Evolutionary conservation across 1,284 basidiomycete genomes (phyloP).

Genomic region (Austroboletus niveus): DNA sequence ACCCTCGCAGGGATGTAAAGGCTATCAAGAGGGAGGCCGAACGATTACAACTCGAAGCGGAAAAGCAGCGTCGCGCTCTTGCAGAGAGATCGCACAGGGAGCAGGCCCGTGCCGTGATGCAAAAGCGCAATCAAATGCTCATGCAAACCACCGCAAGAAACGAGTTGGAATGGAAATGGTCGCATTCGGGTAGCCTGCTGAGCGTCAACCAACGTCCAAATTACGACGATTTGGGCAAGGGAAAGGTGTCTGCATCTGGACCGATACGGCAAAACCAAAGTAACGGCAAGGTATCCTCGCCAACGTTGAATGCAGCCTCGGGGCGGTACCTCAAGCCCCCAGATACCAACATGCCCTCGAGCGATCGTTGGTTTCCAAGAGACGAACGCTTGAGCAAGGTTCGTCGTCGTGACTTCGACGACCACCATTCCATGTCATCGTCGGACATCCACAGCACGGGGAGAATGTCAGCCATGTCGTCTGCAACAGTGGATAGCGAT

Average conservation of each 20-base stretch:
- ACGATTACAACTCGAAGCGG: slow-evolving; percentile 79
- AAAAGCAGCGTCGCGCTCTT: slow-evolving; percentile 82
- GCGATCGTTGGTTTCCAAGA: slow-evolving; percentile 52
- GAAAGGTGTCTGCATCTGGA: slow-evolving; percentile 51
- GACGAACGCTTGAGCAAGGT: slow-evolving; percentile 72
- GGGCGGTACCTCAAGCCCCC: slow-evolving; percentile 50
- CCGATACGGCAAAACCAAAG: slow-evolving; percentile 57
- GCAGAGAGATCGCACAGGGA: slow-evolving; percentile 75
- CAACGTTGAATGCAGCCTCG: slow-evolving; percentile 56
- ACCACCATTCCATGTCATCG: slow-evolving; percentile 88
- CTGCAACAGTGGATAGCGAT: slow-evolving; percentile 78
- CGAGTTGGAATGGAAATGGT: slow-evolving; percentile 60
- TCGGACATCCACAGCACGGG: slow-evolving; percentile 76
- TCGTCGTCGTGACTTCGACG: slow-evolving; percentile 79
- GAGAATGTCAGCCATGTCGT: slow-evolving; percentile 71
- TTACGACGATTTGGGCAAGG: slow-evolving; percentile 42
- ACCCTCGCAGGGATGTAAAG: slow-evolving; percentile 66
- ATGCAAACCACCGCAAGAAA: slow-evolving; percentile 51
- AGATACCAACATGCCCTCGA: slow-evolving; percentile 34
- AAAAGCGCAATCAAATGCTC: slow-evolving; percentile 80
- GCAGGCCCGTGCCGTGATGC: slow-evolving; percentile 92
- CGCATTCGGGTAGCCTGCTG: slow-evolving; percentile 37
- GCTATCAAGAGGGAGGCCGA: slow-evolving; percentile 91
- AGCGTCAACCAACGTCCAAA: slow-evolving; percentile 34
- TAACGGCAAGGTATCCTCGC: slow-evolving; percentile 35